phyloP scores from a whole-genome alignment of 2,329 filamentous ascomycete species.

The Colletotrichum orbiculare region DNA sequence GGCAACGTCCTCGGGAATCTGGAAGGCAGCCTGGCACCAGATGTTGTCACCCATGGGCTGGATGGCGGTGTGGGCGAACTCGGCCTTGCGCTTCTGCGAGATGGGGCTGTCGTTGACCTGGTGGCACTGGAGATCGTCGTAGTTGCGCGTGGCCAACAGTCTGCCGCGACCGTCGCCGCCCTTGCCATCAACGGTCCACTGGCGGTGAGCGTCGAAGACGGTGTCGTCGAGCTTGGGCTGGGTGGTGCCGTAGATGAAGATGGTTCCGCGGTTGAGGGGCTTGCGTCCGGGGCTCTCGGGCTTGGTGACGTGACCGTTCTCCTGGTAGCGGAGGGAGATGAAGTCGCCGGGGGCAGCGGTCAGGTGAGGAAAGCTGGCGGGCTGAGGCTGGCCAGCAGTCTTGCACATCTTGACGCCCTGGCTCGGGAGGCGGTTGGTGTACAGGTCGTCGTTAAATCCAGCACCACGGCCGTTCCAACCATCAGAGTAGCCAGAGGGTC shows the following conservation, averaged over 20 bases:
- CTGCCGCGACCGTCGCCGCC: slow-evolving; percentile 83
- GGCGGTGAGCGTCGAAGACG: slow-evolving; percentile 73
- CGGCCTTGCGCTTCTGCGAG: slow-evolving; percentile 66
- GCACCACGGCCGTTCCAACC: slow-evolving; percentile 71
- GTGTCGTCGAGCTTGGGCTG: slow-evolving; percentile 63
- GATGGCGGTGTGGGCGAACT: slow-evolving; percentile 63
- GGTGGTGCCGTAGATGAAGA: slow-evolving; percentile 79
- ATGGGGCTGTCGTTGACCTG: slow-evolving; percentile 75
- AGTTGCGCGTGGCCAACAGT: slow-evolving; percentile 82
- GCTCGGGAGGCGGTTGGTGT: slow-evolving; percentile 72
- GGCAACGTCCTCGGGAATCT: slow-evolving; percentile 75
- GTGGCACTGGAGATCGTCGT: slow-evolving; percentile 91
- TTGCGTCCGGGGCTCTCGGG: slow-evolving; percentile 67
- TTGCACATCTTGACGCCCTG: slow-evolving; percentile 46
- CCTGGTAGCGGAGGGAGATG: slow-evolving; percentile 75
- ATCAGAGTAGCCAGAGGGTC: slow-evolving; percentile 78
- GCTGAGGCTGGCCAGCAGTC: slow-evolving; percentile 11
- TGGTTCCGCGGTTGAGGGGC: slow-evolving; percentile 73
- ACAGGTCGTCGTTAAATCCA: slow-evolving; percentile 67
- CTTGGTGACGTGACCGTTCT: slow-evolving; percentile 80
- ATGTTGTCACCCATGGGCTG: slow-evolving; percentile 68
- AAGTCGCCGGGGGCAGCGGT: slow-evolving; percentile 68
- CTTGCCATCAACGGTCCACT: slow-evolving; percentile 83
- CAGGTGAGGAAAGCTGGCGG: slow-evolving; percentile 68
- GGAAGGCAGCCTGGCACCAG: slow-evolving; percentile 84